Percentiles rank a stretch among this genome's conserved stretches.
These are phyloP conservation scores for Pyrenochaeta sp. DNA, from an alignment of 2,329 filamentous ascomycete species.

Conservation along the genomic window DNA sequence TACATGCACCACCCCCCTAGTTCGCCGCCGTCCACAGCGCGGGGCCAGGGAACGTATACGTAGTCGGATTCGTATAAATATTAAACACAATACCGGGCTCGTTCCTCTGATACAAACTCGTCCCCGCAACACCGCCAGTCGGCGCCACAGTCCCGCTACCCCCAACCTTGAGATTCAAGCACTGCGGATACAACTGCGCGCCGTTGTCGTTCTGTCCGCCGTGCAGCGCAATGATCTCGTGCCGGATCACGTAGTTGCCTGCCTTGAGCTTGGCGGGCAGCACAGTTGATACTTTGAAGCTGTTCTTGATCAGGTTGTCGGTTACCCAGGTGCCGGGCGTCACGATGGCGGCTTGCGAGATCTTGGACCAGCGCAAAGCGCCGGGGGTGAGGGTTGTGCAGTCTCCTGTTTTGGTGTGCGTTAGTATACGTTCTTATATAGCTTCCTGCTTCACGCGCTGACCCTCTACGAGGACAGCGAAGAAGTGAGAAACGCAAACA, in stretches of 20 bases:
- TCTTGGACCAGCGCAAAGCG: constrained; percentile 45
- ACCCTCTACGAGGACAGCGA: no score
- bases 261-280: constrained; percentile 54
- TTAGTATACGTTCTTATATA: not conserved
- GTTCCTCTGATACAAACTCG: constrained; percentile 50
- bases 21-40: constrained; percentile 44
- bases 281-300: constrained; percentile 55
- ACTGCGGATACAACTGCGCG: constrained; percentile 62
- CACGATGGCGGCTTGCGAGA: constrained; percentile 37
- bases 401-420: constrained; percentile 25
- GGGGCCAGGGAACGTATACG: constrained; percentile 49
- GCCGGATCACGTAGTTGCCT: constrained; percentile 63
- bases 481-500: not conserved
- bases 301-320: constrained; percentile 50
- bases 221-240: constrained; percentile 62
- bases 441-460: no score
- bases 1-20: constrained; percentile 17
- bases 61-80: constrained; percentile 42
- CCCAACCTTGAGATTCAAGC: constrained; percentile 58
- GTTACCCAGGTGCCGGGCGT: constrained; percentile 43
- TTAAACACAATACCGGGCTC: constrained; percentile 55
- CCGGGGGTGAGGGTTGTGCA: constrained; percentile 37
- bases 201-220: constrained; percentile 52
- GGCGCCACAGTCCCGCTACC: constrained; percentile 52
- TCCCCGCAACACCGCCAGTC: constrained; percentile 49